Evolutionary conservation across 2,329 filamentous ascomycete genomes (phyloP).

Genomic region (Metarhizium rileyi): DNA sequence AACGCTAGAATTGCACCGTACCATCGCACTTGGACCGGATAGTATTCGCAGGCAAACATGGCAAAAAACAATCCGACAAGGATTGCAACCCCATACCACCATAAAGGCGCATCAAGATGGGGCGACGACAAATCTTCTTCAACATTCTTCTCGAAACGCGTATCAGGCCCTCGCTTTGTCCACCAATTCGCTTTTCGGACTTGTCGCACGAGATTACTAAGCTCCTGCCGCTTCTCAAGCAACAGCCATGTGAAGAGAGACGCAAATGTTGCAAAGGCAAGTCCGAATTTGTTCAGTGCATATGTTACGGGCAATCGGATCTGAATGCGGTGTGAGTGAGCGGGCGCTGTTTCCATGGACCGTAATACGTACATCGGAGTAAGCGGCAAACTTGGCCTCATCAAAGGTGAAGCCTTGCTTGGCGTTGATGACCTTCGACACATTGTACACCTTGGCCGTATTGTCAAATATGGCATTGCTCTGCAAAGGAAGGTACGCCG

Average conservation of each 20-base stretch:
- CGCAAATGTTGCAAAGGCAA: conserved; percentile 42
- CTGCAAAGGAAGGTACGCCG: conserved; percentile 41
- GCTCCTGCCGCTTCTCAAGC: conserved; percentile 19
- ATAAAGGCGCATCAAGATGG: conserved; percentile 13
- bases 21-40: conserved; percentile 21
- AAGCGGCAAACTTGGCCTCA: conserved; percentile 35
- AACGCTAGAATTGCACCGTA: conserved; percentile 21
- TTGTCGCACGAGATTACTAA: conserved; percentile 4
- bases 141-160: not conserved
- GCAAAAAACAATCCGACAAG: conserved; percentile 16
- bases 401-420: conserved; percentile 32
- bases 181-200: not conserved
- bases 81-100: conserved; percentile 16
- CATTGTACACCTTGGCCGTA: conserved; percentile 37
- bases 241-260: conserved; percentile 22
- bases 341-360: not conserved
- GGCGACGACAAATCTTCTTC: not conserved
- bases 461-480: conserved; percentile 46
- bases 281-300: conserved; percentile 39
- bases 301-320: conserved; percentile 35
- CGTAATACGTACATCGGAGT: conserved; percentile 34
- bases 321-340: conserved; percentile 3
- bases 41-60: conserved; percentile 21
- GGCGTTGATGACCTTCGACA: conserved; percentile 35
- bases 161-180: not conserved